Evolutionary conservation across 352 stramenopile genomes (phyloP), one percentile per base, ranked within the genome.

Genomic region (Phytophthora foliorum): DNA sequence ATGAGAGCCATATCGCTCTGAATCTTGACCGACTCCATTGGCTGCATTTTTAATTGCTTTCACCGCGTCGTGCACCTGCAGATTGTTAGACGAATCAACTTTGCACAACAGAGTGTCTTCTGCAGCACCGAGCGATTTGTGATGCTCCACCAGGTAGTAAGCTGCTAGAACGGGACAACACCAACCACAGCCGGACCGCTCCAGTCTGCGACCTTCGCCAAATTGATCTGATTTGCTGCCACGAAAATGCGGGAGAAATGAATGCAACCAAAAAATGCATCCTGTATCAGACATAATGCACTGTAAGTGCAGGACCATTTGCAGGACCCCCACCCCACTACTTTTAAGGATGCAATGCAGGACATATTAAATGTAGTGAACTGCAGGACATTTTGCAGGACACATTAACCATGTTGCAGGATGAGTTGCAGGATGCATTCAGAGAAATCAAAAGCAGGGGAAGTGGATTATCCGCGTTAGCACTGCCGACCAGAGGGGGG

Each of bases 151-250:
- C 2, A 49, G 57, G 21, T 46, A 57, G 44, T 45, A 55, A 14
- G 32, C 44, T n/a, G 42, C 57, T 4, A 56, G n/a, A 8, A 64
- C 57, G 3, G 57, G 44, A 19, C 57, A 64, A 21, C 57, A 64
- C 57, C 45, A 64, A 3, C 7, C 1, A 5, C 17, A 11, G 17
- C 57, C 57, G 2, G 57, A 57, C 13, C 42, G 19, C 22, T 17
- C 57, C 11, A 64, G 21, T 13, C 7, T 34, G 4, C 56, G 27
- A 14, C 57, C 57, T 39, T 27, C 31, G 2, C 57, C 45, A 50
- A 57, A 63, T 34, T 64, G 45, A n/a, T 64, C 45, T 2, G 10
- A 29, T 27, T 64, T 64, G 16, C 45, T 56, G 25, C 57, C 57
- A 17, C 57, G 44, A 45, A 64, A n/a, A n/a, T n/a, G n/a, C n/a